Evolutionary conservation across 805 yeast genomes (phyloP).

Genomic region (Metschnikowia baotianmanensis): DNA sequence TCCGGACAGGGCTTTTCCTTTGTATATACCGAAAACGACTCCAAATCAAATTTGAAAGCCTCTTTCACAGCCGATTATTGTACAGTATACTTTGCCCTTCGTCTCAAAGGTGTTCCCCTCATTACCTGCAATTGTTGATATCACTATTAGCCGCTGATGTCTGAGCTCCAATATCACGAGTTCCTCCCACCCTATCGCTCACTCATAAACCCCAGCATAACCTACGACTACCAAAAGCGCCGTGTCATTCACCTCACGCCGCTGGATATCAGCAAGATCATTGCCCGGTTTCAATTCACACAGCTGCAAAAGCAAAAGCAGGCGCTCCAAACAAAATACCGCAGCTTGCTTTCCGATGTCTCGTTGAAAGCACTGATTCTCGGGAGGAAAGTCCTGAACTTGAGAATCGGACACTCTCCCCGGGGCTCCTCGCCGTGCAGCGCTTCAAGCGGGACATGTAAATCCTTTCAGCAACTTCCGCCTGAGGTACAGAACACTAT

Average conservation of each 20-base stretch:
- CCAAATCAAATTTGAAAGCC: background rate
- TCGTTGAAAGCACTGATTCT: slow-evolving; percentile 41
- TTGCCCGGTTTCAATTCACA: slow-evolving; percentile 15
- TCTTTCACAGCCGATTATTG: background rate
- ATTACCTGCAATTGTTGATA: background rate
- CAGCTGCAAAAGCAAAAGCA: slow-evolving; percentile 17
- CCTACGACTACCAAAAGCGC: slow-evolving; percentile 51
- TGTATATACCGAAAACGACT: background rate
- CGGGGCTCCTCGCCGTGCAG: background rate
- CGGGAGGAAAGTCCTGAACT: slow-evolving; percentile 28
- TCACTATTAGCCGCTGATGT: slow-evolving; percentile 6
- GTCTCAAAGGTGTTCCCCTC: background rate
- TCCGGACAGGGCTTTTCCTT: no score
- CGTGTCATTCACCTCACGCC: slow-evolving; percentile 37
- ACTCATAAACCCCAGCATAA: slow-evolving; percentile 45
- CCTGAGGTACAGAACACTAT: slow-evolving; percentile 41
- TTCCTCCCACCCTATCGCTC: slow-evolving; percentile 55
- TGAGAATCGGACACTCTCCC: background rate
- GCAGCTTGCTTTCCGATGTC: slow-evolving; percentile 48
- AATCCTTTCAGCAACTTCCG: slow-evolving; percentile 35
- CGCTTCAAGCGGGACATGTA: background rate
- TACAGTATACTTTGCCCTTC: background rate
- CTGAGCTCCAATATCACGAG: slow-evolving; percentile 14
- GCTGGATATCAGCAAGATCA: slow-evolving; percentile 29
- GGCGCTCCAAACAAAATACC: slow-evolving; percentile 46